A percentile compares a stretch with the other conserved stretches of the same genome.
These are phyloP conservation scores for Russula sp. DNA, from an alignment of 768 basidiomycete species.

Conservation along the genomic window DNA sequence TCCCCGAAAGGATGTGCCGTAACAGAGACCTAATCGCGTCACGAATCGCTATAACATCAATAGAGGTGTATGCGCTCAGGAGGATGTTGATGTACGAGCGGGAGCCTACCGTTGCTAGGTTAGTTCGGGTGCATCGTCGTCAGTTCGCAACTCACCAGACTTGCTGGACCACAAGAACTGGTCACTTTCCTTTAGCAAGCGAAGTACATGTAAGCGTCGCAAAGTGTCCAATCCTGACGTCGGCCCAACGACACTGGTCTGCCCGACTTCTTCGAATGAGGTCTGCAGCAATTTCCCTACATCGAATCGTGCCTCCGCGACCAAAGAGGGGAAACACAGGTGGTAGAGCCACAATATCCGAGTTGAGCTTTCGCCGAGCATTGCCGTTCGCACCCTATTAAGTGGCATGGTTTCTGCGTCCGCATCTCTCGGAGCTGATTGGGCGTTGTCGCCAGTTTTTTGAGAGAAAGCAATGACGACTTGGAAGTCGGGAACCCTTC, in stretches of 20 bases:
- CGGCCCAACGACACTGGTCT: slow-evolving; percentile 28
- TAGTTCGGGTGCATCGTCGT: background rate
- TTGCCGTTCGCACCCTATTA: slow-evolving; percentile 41
- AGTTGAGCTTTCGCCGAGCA: slow-evolving; percentile 77
- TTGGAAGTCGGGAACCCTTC: slow-evolving; percentile 79
- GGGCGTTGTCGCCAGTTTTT: slow-evolving; percentile 1
- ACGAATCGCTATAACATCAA: slow-evolving; percentile 47
- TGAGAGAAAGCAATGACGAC: slow-evolving; percentile 82
- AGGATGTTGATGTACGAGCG: slow-evolving; percentile 72
- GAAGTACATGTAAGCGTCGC: slow-evolving; percentile 71
- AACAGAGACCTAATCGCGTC: slow-evolving; percentile 51
- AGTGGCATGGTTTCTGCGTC: background rate
- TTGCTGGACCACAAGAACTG: slow-evolving; percentile 73
- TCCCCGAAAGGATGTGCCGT: slow-evolving; percentile 55
- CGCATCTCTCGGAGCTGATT: background rate
- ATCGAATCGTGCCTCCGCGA: slow-evolving; percentile 80
- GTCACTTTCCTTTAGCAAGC: slow-evolving; percentile 67
- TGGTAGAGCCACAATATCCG: slow-evolving; percentile 85
- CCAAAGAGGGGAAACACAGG: slow-evolving; percentile 61
- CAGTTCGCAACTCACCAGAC: slow-evolving; percentile 32
- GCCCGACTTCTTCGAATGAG: slow-evolving; percentile 33
- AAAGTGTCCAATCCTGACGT: slow-evolving; percentile 46
- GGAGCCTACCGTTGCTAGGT: background rate
- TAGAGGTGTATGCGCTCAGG: slow-evolving; percentile 52
- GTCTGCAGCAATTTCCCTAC: slow-evolving; percentile 67